These are phyloP conservation scores for Cichorium intybus DNA, from an alignment of 140 eudicot species.

Conservation along the genomic window DNA sequence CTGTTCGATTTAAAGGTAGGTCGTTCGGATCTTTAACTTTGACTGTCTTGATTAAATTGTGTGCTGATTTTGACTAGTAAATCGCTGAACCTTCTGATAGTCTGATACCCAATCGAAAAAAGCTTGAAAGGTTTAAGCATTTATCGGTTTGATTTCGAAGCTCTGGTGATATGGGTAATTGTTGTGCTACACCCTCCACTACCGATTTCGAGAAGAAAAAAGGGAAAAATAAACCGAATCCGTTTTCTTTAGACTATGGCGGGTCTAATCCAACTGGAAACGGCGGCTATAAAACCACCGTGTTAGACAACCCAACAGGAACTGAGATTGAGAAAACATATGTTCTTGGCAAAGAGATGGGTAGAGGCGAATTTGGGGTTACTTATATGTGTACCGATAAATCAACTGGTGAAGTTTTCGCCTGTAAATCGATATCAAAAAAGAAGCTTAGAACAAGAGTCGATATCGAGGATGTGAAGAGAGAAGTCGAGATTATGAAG, in stretches of 20 bases:
- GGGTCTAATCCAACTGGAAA: slow-evolving; percentile 32
- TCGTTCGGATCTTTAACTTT: slow-evolving; percentile 9
- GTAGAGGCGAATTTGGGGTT: slow-evolving; percentile 95
- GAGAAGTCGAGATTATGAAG: slow-evolving; percentile 97
- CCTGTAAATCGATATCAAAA: slow-evolving; percentile 92
- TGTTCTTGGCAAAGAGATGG: slow-evolving; percentile 85
- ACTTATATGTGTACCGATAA: slow-evolving; percentile 92
- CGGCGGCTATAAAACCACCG: slow-evolving; percentile 59
- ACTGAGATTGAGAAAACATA: slow-evolving; percentile 57
- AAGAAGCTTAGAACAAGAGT: slow-evolving; percentile 86
- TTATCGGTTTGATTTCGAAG: slow-evolving; percentile 25
- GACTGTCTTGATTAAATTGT: background rate
- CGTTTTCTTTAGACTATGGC: slow-evolving; percentile 56
- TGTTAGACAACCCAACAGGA: slow-evolving; percentile 82
- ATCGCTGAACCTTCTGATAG: background rate
- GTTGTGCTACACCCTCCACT: slow-evolving; percentile 63
- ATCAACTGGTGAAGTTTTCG: slow-evolving; percentile 56
- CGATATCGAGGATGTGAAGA: slow-evolving; percentile 92
- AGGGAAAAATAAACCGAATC: slow-evolving; percentile 69
- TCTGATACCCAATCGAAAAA: slow-evolving; percentile 15
- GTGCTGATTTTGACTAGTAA: background rate
- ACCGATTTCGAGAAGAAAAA: slow-evolving; percentile 36
- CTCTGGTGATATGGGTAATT: slow-evolving; percentile 59
- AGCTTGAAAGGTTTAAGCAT: slow-evolving; percentile 6
- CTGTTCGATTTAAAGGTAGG: slow-evolving; percentile 28